Percentiles rank a stretch among this genome's conserved stretches.
Conservation (phyloP, 352 stramenopile species). For the Elongisporangium undulatum region DNA sequence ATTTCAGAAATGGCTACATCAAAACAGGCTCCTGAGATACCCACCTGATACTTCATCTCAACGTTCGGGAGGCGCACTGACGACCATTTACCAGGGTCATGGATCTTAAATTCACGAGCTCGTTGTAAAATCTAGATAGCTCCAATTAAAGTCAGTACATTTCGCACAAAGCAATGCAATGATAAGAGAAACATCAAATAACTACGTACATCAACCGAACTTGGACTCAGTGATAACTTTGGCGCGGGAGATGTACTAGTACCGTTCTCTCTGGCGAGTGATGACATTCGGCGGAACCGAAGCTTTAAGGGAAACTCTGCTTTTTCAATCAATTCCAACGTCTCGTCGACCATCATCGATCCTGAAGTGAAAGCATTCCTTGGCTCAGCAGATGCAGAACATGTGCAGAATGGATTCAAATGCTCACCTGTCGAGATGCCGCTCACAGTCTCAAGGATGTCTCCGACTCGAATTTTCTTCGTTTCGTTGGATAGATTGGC, state of each 20-base stretch:
- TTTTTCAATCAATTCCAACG: slow-evolving; percentile 45
- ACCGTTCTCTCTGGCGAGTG: slow-evolving; percentile 2
- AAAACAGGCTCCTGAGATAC: too few species aligned
- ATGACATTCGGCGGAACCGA: slow-evolving; percentile 40
- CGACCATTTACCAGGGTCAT: slow-evolving; percentile 63
- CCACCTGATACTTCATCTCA: slow-evolving; percentile 73
- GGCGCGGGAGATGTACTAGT: slow-evolving; percentile 6
- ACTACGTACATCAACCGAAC: slow-evolving; percentile 36
- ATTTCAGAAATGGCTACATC: background rate
- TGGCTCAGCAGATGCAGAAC: background rate
- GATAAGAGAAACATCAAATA: background rate
- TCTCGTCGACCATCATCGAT: slow-evolving; percentile 54
- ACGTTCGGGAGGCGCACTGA: slow-evolving; percentile 50
- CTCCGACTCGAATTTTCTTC: slow-evolving; percentile 39
- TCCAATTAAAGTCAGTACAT: background rate
- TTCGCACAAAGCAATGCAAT: slow-evolving; percentile 1
- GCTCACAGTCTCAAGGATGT: slow-evolving; percentile 70
- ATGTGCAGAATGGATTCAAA: background rate
- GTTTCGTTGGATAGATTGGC: slow-evolving; percentile 28
- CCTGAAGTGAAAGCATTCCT: slow-evolving; percentile 18
- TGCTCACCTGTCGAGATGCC: slow-evolving; percentile 58
- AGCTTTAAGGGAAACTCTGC: slow-evolving; percentile 58
- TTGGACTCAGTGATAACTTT: slow-evolving; percentile 16
- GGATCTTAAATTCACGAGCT: slow-evolving; percentile 56
- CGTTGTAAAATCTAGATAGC: slow-evolving; percentile 58